Base-by-base conservation (phyloP, 371 early-diverging fungal species). In the Apophysomyces variabilis region DNA sequence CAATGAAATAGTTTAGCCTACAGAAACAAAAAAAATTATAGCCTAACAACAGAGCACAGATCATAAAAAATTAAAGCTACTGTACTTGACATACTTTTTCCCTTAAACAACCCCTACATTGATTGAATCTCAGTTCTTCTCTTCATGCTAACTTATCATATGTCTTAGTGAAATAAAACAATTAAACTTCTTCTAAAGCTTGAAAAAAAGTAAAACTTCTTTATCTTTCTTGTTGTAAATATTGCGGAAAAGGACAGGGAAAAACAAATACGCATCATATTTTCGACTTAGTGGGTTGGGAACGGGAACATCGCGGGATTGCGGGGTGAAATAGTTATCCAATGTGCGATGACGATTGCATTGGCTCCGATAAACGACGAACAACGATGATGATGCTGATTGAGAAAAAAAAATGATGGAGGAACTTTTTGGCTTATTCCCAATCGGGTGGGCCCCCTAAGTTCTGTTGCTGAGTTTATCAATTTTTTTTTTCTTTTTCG, bases 401-500 rank as follows among this genome's bases (percentile, higher is more conserved):
- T 41, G 21, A 50, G 21, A 50, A 50, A 47, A 47, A 18, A 50
- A 18, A 9, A 21, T 21, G 54, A 50, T 50, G 54, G 21, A 9
- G 16, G 13, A 41, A 41, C 32, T 26, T 26, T 26, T 26, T 26
- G 41, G 41, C 41, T 41, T 41, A 50, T 50, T 50, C 54, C 54
- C 54, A 50, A 50, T 50, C 21, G 21, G 54, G 54, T 21, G 16
- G 21, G n/a, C 7, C 54, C 54, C 54, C 54, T 50, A 21, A 50
- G 54, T 50, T 50, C 54, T 50, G 21, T 50, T 50, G 54, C 54
- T 50, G 54, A 50, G 37, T 54, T 58, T 26, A 3, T 26, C 32
- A 26, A 26, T 26, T 65, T 36, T 65, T 61, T 65, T 65, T 61
- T 64, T 61, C 60, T 37, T 61, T n/a, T 57, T 32, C 13, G 38